phyloP scores from a whole-genome alignment of 345 rosid genomes.

The Gossypium mustelinum region DNA sequence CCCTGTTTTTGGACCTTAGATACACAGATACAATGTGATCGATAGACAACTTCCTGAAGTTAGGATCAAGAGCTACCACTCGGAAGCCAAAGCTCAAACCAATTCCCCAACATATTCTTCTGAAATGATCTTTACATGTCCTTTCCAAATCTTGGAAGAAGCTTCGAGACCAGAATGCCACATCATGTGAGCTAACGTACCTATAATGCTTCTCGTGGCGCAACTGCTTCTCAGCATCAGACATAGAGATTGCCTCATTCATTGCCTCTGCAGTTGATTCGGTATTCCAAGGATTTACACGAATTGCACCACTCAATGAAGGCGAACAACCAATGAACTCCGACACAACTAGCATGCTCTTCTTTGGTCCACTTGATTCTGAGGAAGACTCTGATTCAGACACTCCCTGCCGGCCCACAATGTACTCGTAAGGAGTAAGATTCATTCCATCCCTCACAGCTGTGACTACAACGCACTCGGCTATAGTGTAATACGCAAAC shows the following conservation, averaged over 20 bases:
- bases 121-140: constrained; percentile 66
- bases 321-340: constrained; percentile 88
- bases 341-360: constrained; percentile 74
- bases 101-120: constrained; percentile 69
- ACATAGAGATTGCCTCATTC: constrained; percentile 68
- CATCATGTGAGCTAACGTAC: constrained; percentile 71
- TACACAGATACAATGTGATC: constrained; percentile 54
- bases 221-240: constrained; percentile 57
- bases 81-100: constrained; percentile 73
- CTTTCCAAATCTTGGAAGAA: constrained; percentile 76
- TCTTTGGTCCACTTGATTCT: constrained; percentile 40
- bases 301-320: constrained; percentile 74
- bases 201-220: constrained; percentile 95
- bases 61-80: constrained; percentile 72
- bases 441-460: constrained; percentile 88
- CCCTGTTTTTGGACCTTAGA: constrained; percentile 53
- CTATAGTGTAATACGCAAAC: constrained; percentile 60
- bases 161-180: constrained; percentile 71
- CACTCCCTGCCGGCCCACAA: constrained; percentile 65
- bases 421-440: constrained; percentile 70
- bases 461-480: constrained; percentile 71
- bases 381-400: constrained; percentile 33
- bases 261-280: constrained; percentile 71
- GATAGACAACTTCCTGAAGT: constrained; percentile 54
- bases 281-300: constrained; percentile 70